Percentiles rank a stretch among this genome's conserved stretches.
Conservation (phyloP, 2,329 filamentous ascomycete species). For the Sclerotinia trifoliorum region DNA sequence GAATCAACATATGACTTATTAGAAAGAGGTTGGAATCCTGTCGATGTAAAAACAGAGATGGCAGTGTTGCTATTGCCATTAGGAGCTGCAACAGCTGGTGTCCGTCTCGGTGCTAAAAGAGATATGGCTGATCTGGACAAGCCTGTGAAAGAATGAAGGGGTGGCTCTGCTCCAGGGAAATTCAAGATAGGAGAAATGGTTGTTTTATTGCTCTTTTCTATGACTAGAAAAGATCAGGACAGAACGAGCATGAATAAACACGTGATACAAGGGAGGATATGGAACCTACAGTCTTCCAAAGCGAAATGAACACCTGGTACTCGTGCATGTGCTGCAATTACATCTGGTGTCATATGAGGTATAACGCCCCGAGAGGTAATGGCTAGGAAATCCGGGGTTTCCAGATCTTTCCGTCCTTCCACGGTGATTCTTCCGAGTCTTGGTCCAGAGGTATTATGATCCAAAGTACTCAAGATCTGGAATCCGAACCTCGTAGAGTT, state of each 20-base stretch:
- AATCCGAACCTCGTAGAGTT: constrained; percentile 28
- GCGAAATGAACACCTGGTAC: constrained; percentile 74
- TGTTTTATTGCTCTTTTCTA: constrained; percentile 49
- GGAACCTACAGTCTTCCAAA: constrained; percentile 82
- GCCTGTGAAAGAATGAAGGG: constrained; percentile 74
- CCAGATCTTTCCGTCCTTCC: constrained; percentile 60
- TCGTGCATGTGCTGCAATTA: constrained; percentile 62
- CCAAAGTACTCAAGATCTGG: constrained; percentile 30
- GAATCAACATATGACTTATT: constrained; percentile 67
- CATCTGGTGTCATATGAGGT: constrained; percentile 88
- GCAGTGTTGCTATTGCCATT: constrained; percentile 67
- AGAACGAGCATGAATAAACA: constrained; percentile 14
- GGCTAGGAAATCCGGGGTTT: constrained; percentile 80
- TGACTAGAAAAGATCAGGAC: constrained; percentile 45
- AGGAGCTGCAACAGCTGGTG: constrained; percentile 71
- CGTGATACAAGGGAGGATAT: constrained; percentile 34
- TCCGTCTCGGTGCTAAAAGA: constrained; percentile 74
- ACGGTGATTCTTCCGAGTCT: constrained; percentile 51
- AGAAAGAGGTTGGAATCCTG: constrained; percentile 73
- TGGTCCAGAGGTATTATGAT: constrained; percentile 27
- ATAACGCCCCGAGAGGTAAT: constrained; percentile 79
- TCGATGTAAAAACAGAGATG: constrained; percentile 79
- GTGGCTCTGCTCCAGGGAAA: constrained; percentile 40
- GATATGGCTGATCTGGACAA: constrained; percentile 64
- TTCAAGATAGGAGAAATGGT: constrained; percentile 51